These are phyloP conservation scores for Fusarium lyarnte DNA, from an alignment of 2,329 filamentous ascomycete genomes.

Conservation along the genomic window DNA sequence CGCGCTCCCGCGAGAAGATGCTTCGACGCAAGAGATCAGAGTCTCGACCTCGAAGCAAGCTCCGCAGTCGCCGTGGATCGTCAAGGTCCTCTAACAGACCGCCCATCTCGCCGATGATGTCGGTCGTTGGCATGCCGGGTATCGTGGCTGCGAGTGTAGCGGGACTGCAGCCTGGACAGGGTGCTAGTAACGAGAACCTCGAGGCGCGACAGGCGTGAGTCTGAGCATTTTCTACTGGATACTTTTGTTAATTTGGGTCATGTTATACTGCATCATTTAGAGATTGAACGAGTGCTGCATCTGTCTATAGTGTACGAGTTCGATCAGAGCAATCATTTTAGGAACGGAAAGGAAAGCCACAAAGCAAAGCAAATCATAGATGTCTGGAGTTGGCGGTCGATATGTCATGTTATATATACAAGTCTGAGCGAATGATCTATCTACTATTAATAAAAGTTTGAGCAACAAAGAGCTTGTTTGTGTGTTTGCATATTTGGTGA, in stretches of 20 bases:
- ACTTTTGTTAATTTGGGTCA: not conserved
- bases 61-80: constrained; percentile 29
- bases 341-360: not conserved
- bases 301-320: constrained; percentile 13
- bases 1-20: constrained; percentile 27
- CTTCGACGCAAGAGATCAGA: constrained; percentile 34
- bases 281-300: constrained; percentile 18
- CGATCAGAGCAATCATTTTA: constrained; percentile 26
- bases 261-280: not conserved
- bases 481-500: too few relatives aligned
- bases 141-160: constrained; percentile 34
- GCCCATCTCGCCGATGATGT: constrained; percentile 36
- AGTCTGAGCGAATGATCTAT: not conserved
- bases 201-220: constrained; percentile 8
- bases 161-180: constrained; percentile 21
- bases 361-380: constrained; percentile 6
- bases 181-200: constrained; percentile 7
- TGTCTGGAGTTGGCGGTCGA: constrained; percentile 14
- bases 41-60: constrained; percentile 29
- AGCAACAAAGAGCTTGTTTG: not conserved
- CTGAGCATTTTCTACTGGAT: not conserved
- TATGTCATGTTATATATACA: not conserved
- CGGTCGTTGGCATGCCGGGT: constrained; percentile 34
- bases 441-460: constrained; percentile 11
- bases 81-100: constrained; percentile 33